These are phyloP conservation scores for Cenchrus americanus DNA, from an alignment of 176 grass and related monocot species.

Conservation along the genomic window DNA sequence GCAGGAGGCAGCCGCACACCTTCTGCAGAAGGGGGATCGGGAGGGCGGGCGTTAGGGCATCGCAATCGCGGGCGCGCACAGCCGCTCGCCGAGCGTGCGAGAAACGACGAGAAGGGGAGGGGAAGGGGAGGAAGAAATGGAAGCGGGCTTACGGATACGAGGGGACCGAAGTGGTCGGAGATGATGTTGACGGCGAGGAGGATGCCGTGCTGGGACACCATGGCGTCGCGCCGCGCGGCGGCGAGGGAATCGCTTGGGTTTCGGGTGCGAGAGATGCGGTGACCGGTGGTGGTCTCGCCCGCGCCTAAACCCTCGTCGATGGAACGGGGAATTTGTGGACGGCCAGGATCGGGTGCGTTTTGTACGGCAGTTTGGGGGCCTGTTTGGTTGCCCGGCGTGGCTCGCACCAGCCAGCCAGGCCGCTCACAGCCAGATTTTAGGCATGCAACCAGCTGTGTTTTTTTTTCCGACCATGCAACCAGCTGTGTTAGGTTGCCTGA, in stretches of 20 bases:
- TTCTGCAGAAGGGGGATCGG: constrained; percentile 47
- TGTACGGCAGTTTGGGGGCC: too few species aligned
- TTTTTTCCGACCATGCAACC: too few species aligned
- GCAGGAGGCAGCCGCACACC: constrained; percentile 78
- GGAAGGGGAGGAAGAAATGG: neutral
- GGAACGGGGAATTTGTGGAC: neutral
- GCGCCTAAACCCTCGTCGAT: constrained; percentile 28
- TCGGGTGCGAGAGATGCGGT: neutral
- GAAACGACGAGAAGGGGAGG: neutral
- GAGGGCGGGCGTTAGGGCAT: neutral
- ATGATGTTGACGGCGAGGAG: constrained; percentile 62
- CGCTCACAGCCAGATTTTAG: too few species aligned
- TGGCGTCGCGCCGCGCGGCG: constrained; percentile 38
- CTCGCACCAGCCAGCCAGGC: too few species aligned
- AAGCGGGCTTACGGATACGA: constrained; percentile 60
- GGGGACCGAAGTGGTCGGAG: constrained; percentile 71
- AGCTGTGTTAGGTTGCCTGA: too few species aligned
- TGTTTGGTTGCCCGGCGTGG: too few species aligned
- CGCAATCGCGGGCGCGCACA: neutral
- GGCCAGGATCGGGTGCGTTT: neutral
- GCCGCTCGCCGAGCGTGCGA: neutral
- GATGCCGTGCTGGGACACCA: constrained; percentile 63
- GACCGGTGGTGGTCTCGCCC: neutral
- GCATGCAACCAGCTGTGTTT: too few species aligned
- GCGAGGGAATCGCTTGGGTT: neutral